Evolutionary conservation across 1,284 basidiomycete species (phyloP).

Genomic region (Leucoagaricus sp.): DNA sequence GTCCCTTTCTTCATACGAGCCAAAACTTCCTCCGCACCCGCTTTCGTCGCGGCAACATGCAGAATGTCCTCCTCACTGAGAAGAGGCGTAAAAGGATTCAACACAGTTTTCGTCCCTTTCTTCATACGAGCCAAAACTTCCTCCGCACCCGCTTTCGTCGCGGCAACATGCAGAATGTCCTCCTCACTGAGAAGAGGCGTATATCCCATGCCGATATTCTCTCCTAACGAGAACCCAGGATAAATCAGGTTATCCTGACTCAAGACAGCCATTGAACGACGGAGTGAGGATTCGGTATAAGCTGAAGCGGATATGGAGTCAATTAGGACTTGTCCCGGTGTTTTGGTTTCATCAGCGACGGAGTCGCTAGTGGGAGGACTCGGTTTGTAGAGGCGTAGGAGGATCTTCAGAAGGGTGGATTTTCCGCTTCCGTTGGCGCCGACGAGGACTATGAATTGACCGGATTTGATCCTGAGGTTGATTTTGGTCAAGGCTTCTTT

Average conservation of each 20-base stretch:
- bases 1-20: slow-evolving; percentile 30
- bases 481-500: slow-evolving; percentile 39
- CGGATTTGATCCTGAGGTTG: slow-evolving; percentile 44
- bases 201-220: slow-evolving; percentile 49
- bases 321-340: slow-evolving; percentile 40
- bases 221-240: slow-evolving; percentile 40
- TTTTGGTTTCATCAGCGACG: slow-evolving; percentile 5
- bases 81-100: slow-evolving; percentile 39
- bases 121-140: slow-evolving; percentile 32
- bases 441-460: slow-evolving; percentile 49
- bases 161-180: slow-evolving; percentile 34
- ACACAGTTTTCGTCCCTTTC: slow-evolving; percentile 28
- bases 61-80: slow-evolving; percentile 28
- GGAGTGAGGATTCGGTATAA: slow-evolving; percentile 37
- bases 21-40: slow-evolving; percentile 38
- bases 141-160: slow-evolving; percentile 38
- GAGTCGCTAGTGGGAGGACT: background rate
- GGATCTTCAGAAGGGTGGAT: slow-evolving; percentile 43
- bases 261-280: slow-evolving; percentile 39
- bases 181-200: slow-evolving; percentile 28
- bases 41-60: slow-evolving; percentile 38
- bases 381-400: slow-evolving; percentile 45
- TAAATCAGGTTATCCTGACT: slow-evolving; percentile 46
- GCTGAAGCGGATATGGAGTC: slow-evolving; percentile 36
- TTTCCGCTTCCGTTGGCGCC: slow-evolving; percentile 48